Evolutionary conservation across 495 filamentous ascomycete genomes (phyloP), one percentile per base, ranked within the genome.

Genomic region (Annulohypoxylon moriforme): DNA sequence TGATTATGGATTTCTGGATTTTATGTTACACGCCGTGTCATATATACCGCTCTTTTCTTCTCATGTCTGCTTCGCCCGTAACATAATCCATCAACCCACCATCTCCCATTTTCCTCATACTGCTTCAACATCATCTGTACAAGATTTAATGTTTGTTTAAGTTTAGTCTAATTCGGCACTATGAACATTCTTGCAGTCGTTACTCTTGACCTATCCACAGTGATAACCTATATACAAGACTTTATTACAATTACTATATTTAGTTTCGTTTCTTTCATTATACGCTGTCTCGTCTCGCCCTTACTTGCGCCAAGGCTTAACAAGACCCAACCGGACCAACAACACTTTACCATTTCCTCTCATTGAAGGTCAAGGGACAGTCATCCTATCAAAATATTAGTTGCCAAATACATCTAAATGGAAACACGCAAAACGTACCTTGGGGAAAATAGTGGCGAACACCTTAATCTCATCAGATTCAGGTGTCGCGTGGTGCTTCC

Each of bases 371-470:
- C 73, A 93, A 81, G 4, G 87, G 90, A 77, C 90, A 92, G 56
- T 89, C 88, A 73, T 90, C 88, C 87, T 89, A 63, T 25, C 25
- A 24, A 36, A 0, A 24, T 77, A 76, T 82, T 81, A 78, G 67
- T 57, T 62, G 71, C 27, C 33, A 18, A 11, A 58, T 0, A 40
- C 7, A 52, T 42, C 22, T 13, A 18, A 16, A 14, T 6, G 27
- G 31, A 44, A 44, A 67, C 1, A 38, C 22, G 38, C 75, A 84
- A 76, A 50, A 82, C 90, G 81, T 85, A 97, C 94, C 91, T 92
- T 90, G 55, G 96, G 96, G 86, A 99, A 99, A 64, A 99, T 96
- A 24, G 93, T 97, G 9, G 96, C 96, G 82, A 99, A 99, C 62
- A 98, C 95, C 86, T 97, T 94, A 80, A 99, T 98, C 78, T 96